Conservation (phyloP, 2,329 filamentous ascomycete species). For the Paecilomyces sp. region DNA sequence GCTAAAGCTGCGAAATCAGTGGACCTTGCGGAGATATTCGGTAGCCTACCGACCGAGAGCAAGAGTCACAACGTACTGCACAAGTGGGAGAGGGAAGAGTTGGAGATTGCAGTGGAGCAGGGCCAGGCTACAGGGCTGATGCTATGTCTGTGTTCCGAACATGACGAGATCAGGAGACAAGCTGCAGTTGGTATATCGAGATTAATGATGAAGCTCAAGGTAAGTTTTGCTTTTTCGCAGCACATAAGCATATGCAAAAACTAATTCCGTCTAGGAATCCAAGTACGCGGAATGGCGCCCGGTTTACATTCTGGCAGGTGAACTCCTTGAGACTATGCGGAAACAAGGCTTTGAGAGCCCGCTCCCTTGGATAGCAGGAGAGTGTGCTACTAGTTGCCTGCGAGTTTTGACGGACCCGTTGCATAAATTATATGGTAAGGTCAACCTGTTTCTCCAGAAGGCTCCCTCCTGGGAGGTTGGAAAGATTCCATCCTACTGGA, state of each 20-base stretch:
- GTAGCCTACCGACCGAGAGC: constrained; percentile 40
- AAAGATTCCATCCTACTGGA: constrained; percentile 52
- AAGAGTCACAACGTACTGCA: constrained; percentile 40
- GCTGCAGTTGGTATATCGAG: constrained; percentile 41
- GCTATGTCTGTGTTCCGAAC: constrained; percentile 66
- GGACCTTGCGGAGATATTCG: constrained; percentile 48
- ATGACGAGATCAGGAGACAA: constrained; percentile 71
- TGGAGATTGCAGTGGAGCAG: constrained; percentile 73
- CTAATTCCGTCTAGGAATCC: constrained; percentile 46
- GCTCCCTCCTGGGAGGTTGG: constrained; percentile 64
- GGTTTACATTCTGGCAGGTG: constrained; percentile 70
- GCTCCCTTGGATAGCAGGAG: constrained; percentile 66
- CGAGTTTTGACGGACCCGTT: constrained; percentile 67
- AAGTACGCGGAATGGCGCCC: constrained; percentile 69
- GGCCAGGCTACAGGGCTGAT: constrained; percentile 64
- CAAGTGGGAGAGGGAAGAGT: constrained; percentile 67
- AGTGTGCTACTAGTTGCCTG: constrained; percentile 66
- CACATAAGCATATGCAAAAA: constrained; percentile 6
- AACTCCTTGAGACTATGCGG: constrained; percentile 68
- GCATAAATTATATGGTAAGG: constrained; percentile 75
- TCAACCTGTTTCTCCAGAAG: constrained; percentile 76
- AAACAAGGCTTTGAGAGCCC: constrained; percentile 48
- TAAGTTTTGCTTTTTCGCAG: constrained; percentile 13
- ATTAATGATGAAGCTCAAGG: constrained; percentile 44
- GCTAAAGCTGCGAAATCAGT: constrained; percentile 16